phyloP scores from a whole-genome alignment of 176 grass and related monocot species.

The Oryza brachyantha region DNA sequence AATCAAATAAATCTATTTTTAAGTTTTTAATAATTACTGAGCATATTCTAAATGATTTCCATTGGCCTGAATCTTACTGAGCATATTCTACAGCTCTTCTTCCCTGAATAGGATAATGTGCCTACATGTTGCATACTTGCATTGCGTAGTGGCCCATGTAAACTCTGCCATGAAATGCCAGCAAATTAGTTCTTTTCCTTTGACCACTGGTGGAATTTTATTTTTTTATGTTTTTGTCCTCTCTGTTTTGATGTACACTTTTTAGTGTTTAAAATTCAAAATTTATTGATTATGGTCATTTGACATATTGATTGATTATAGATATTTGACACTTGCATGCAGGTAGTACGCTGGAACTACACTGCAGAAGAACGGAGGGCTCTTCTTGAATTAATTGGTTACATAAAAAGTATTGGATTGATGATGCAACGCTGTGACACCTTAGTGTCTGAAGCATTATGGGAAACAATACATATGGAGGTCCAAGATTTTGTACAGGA shows the following conservation, averaged over 20 bases:
- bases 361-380: constrained; percentile 87
- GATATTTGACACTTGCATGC: constrained; percentile 13
- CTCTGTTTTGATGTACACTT: constrained; percentile 3
- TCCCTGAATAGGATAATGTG: neutral
- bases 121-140: neutral
- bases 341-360: constrained; percentile 97
- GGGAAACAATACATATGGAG: constrained; percentile 99
- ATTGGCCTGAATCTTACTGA: constrained; percentile 8
- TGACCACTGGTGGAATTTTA: neutral
- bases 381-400: constrained; percentile 91
- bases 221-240: neutral
- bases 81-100: neutral
- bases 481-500: constrained; percentile 99
- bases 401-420: constrained; percentile 88
- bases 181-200: neutral
- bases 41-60: too few relatives aligned
- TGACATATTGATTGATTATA: constrained; percentile 13
- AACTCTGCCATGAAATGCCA: neutral
- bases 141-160: neutral
- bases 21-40: too few relatives aligned
- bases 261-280: constrained; percentile 20
- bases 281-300: constrained; percentile 9
- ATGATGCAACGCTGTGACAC: constrained; percentile 96
- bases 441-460: constrained; percentile 93
- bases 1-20: too few relatives aligned